A percentile compares a stretch with the other conserved stretches of the same genome.
Conservation (phyloP, 768 basidiomycete species). For the Sporobolomyces phaffii region DNA sequence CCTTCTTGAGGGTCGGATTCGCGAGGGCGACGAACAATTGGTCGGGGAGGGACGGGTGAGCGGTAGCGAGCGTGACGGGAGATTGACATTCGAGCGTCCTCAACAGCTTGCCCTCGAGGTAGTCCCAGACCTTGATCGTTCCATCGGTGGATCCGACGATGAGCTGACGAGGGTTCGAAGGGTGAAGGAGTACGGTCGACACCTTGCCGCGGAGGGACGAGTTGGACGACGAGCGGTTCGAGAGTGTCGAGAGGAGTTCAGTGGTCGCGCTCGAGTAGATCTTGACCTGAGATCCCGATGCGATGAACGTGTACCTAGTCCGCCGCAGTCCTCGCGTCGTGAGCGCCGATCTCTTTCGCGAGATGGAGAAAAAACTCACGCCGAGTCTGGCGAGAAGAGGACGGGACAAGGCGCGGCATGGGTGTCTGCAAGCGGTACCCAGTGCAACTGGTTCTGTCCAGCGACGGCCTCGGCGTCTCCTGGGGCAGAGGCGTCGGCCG, state of each 20-base stretch:
- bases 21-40: constrained; percentile 59
- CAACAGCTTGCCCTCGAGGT: constrained; percentile 71
- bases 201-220: constrained; percentile 50
- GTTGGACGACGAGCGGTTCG: constrained; percentile 45
- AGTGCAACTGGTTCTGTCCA: background rate
- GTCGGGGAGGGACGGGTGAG: constrained; percentile 63
- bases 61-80: constrained; percentile 65
- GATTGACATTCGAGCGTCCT: constrained; percentile 65
- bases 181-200: constrained; percentile 69
- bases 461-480: background rate
- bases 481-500: background rate
- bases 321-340: background rate
- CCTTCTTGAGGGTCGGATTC: background rate
- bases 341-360: background rate
- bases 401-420: constrained; percentile 16
- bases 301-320: constrained; percentile 75
- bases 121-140: constrained; percentile 86
- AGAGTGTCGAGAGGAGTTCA: constrained; percentile 74
- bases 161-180: constrained; percentile 81
- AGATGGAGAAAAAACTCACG: constrained; percentile 2
- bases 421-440: constrained; percentile 18
- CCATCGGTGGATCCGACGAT: constrained; percentile 80
- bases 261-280: constrained; percentile 75
- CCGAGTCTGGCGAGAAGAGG: constrained; percentile 30
- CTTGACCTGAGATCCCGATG: constrained; percentile 72